phyloP scores from a whole-genome alignment of 2,329 filamentous ascomycete species.

The Atkinsonella hypoxylon region DNA sequence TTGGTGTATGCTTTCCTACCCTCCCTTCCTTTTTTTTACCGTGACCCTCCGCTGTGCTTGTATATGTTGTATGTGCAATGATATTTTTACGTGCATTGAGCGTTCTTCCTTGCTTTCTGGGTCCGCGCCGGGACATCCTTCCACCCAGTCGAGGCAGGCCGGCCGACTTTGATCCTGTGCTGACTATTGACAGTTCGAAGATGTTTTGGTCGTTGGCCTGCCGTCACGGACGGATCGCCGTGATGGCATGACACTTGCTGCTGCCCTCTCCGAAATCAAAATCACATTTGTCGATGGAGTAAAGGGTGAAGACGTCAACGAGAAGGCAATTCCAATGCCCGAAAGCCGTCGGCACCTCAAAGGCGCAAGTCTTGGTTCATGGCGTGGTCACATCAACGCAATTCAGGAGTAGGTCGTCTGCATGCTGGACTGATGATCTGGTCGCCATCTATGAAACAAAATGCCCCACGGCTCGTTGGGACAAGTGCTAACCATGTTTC shows the following conservation, averaged over 20 bases:
- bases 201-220: conserved; percentile 40
- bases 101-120: too few species aligned
- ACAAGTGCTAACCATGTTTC: not conserved
- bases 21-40: not conserved
- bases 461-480: too few species aligned
- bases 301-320: conserved; percentile 22
- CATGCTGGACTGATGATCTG: too few species aligned
- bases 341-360: conserved; percentile 19
- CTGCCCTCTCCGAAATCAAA: conserved; percentile 30
- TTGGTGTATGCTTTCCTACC: not conserved
- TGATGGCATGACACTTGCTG: conserved; percentile 35
- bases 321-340: conserved; percentile 23
- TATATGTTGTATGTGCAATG: too few species aligned
- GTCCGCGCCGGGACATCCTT: too few species aligned
- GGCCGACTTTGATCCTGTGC: too few species aligned
- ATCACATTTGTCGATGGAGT: conserved; percentile 36
- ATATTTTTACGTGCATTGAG: too few species aligned
- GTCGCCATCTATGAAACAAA: too few species aligned
- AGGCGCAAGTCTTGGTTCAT: conserved; percentile 20
- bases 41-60: not conserved
- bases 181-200: conserved; percentile 29
- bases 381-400: conserved; percentile 29
- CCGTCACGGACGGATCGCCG: conserved; percentile 37
- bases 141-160: too few species aligned
- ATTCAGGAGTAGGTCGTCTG: conserved; percentile 16